Conservation (phyloP, 2,329 filamentous ascomycete species). For the Fusarium pseudonygamai region DNA sequence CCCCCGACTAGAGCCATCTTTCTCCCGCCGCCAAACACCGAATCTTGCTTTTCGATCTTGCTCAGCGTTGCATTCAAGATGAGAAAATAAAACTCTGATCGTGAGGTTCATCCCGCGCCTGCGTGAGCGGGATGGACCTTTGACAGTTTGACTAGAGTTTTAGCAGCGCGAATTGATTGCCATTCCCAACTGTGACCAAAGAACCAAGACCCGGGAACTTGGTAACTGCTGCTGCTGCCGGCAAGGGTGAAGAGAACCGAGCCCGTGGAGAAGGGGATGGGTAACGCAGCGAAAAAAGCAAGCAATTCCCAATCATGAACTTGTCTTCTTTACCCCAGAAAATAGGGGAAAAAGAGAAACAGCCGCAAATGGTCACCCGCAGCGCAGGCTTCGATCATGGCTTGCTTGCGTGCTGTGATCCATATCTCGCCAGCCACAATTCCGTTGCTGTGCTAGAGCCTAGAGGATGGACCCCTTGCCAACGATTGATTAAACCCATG, state of each 20-base stretch:
- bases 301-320: constrained; percentile 13
- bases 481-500: constrained; percentile 26
- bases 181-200: neutral
- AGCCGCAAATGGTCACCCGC: constrained; percentile 16
- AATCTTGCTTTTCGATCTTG: constrained; percentile 15
- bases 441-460: constrained; percentile 24
- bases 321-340: constrained; percentile 36
- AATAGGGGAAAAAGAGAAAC: constrained; percentile 14
- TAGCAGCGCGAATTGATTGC: neutral
- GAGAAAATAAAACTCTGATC: neutral
- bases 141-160: neutral
- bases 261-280: constrained; percentile 12
- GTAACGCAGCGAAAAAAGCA: constrained; percentile 29
- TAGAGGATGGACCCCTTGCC: constrained; percentile 19
- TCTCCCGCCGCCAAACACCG: constrained; percentile 12
- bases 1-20: constrained; percentile 10
- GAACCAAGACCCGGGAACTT: constrained; percentile 22
- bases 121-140: neutral
- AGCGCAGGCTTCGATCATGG: constrained; percentile 22
- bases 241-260: constrained; percentile 20
- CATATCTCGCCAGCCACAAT: constrained; percentile 39
- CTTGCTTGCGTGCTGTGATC: constrained; percentile 21
- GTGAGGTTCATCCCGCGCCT: neutral
- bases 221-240: constrained; percentile 17
- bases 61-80: constrained; percentile 12